phyloP scores from a whole-genome alignment of 257 asterid genomes.

The Vinca minor region DNA sequence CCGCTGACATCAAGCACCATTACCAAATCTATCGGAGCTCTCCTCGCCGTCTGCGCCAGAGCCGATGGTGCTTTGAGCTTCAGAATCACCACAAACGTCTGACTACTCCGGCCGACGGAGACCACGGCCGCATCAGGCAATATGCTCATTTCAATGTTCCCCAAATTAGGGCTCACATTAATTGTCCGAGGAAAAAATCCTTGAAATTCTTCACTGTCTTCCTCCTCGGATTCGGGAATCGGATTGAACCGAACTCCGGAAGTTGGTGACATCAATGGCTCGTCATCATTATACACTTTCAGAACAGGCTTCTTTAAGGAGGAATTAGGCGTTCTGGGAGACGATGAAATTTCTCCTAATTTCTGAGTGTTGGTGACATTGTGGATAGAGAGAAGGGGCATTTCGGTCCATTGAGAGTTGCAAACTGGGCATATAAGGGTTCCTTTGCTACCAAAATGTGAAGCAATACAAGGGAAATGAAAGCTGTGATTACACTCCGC shows the following conservation, averaged over 20 bases:
- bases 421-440: conserved; percentile 72
- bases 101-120: conserved; percentile 56
- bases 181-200: conserved; percentile 48
- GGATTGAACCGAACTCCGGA: conserved; percentile 68
- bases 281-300: conserved; percentile 91
- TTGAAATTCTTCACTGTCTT: conserved; percentile 74
- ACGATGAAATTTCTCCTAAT: conserved; percentile 14
- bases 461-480: conserved; percentile 84
- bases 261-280: conserved; percentile 68
- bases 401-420: conserved; percentile 58
- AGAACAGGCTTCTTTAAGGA: conserved; percentile 23
- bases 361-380: conserved; percentile 12
- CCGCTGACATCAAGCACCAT: conserved; percentile 67
- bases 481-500: conserved; percentile 94
- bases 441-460: conserved; percentile 52
- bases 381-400: conserved; percentile 42
- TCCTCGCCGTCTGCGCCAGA: conserved; percentile 17
- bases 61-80: conserved; percentile 65
- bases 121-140: conserved; percentile 69
- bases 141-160: conserved; percentile 43
- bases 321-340: conserved; percentile 20
- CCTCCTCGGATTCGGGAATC: conserved; percentile 79
- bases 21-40: conserved; percentile 81
- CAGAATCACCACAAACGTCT: conserved; percentile 60
- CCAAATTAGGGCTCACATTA: conserved; percentile 16